Evolutionary conservation across 495 filamentous ascomycete species (phyloP), one percentile per base, ranked within the genome.

Genomic region (Durotheca rogersii): DNA sequence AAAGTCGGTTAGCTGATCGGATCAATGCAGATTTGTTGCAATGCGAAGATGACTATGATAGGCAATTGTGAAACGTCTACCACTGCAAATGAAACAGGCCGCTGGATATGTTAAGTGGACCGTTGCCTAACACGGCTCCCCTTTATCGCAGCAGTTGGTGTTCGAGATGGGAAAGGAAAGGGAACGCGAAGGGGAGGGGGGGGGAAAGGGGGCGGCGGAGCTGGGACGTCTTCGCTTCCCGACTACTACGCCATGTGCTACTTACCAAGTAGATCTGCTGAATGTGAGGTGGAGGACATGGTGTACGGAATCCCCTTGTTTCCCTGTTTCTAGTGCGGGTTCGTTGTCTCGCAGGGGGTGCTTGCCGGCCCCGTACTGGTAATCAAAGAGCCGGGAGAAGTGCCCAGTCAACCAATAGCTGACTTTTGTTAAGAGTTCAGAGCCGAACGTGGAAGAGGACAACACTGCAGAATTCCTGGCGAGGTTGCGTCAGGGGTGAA

Each of bases 51-150:
- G 71, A 69, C 51, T 58, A 49, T 67, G 70, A 68, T 58, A 62
- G 65, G 63, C 55, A 72, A 53, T 59, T 62, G 68, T 77, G 74
- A 77, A 77, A 77, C 74, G 68, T 55, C 54, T 71, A 73, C 72
- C 64, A 71, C 67, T 56, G 64, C 66, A 72, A 71, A 74, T 77
- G 74, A 75, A 68, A 77, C 74, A 71, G 60, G 64, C 62, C 60
- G 56, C 52, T 63, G 58, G 52, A 58, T 42, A 56, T 35, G 60
- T 58, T 64, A 63, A 65, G 68, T 65, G 66, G 68, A 68, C 53
- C 57, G 62, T 18, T 15, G 29, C 45, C 56, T 30, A 30, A 34
- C 17, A 53, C 30, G 51, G 32, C 15, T 16, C 17, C 3, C 20
- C 31, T 43, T 59, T 59, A 59, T 59, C 50, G 34, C 40, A 30